Evolutionary conservation across 2,329 filamentous ascomycete species (phyloP), one percentile per base, ranked within the genome.

Genomic region (Arthrobotrys sphaeroides): DNA sequence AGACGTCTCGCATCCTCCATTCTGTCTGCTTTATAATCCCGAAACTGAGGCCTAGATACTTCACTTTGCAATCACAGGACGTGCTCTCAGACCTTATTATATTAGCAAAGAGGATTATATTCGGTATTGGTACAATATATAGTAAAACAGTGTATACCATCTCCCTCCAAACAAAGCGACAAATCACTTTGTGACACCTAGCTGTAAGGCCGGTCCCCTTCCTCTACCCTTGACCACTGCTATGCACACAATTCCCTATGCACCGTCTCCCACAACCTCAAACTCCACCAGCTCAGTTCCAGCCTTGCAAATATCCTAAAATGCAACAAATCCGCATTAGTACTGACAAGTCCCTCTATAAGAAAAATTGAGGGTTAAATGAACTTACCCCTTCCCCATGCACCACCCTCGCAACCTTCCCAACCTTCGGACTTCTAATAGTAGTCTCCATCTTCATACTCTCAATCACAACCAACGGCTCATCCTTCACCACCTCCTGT

Each of bases 401-500:
- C 53, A 86, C 85, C 16, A 87, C 82, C 80, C 81, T 84, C 70
- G 81, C 82, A 9, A 87, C 82, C 31, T 83, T 81, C 1, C 85
- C 85, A 76, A 85, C 83, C 69, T 82, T 81, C 26, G 86, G 86
- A 79, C 83, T 84, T 16, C 85, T 72, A 53, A 87, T 86, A 72
- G 86, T 85, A 24, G 85, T 87, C 81, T 87, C 86, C 86, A 87
- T 87, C 82, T 87, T 85, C 84, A 86, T 86, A 73, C 84, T 85
- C 80, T 84, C 83, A 74, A 83, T 83, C 3, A 98, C 93, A 10
- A 98, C 92, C 70, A 99, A 84, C 5, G 93, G 89, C 69, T 94
- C 89, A 49, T 94, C 94, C 84, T 94, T 96, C 81, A 89, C 89
- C 13, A 99, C 95, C 51, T 83, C 84, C 77, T 96, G 89, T 0